Conservation (phyloP, 78 protist species). For the Dictyostelium firmibasis region DNA sequence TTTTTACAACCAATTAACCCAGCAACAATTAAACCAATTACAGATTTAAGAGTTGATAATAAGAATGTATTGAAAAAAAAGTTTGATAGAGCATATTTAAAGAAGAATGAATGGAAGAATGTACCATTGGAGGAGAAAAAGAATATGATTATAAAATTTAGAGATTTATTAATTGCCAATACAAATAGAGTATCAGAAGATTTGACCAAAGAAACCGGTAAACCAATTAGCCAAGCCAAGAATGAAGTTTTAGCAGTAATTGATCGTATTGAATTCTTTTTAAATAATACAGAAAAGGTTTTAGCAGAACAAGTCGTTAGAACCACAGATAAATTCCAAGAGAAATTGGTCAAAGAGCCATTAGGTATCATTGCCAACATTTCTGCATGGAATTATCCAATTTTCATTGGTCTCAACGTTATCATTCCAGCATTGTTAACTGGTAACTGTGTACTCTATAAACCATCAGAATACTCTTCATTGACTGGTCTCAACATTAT, state of each 20-base stretch:
- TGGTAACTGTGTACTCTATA: slow-evolving; percentile 76
- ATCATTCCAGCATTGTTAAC: slow-evolving; percentile 75
- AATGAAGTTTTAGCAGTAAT: slow-evolving; percentile 69
- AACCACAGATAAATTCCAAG: slow-evolving; percentile 72
- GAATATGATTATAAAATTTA: slow-evolving; percentile 40
- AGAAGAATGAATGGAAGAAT: slow-evolving; percentile 46
- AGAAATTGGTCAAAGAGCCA: slow-evolving; percentile 59
- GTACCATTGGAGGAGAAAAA: slow-evolving; percentile 11
- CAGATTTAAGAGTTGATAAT: slow-evolving; percentile 64
- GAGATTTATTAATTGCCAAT: slow-evolving; percentile 52
- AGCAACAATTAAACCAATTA: slow-evolving; percentile 51
- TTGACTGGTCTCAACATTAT: slow-evolving; percentile 74
- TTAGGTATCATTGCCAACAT: slow-evolving; percentile 77
- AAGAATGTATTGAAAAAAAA: slow-evolving; percentile 23
- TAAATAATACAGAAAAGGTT: not conserved
- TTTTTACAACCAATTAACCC: slow-evolving; percentile 77
- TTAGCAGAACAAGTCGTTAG: slow-evolving; percentile 36
- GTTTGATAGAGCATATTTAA: slow-evolving; percentile 49
- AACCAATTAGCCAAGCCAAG: slow-evolving; percentile 69
- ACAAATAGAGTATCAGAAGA: slow-evolving; percentile 33
- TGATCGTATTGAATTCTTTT: slow-evolving; percentile 76
- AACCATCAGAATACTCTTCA: slow-evolving; percentile 66
- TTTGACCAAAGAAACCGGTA: slow-evolving; percentile 73
- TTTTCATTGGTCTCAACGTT: slow-evolving; percentile 67
- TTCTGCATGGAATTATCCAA: slow-evolving; percentile 85